Evolutionary conservation across 192 early-diverging fungal genomes (phyloP).

Genomic region (Coemansia sp.): DNA sequence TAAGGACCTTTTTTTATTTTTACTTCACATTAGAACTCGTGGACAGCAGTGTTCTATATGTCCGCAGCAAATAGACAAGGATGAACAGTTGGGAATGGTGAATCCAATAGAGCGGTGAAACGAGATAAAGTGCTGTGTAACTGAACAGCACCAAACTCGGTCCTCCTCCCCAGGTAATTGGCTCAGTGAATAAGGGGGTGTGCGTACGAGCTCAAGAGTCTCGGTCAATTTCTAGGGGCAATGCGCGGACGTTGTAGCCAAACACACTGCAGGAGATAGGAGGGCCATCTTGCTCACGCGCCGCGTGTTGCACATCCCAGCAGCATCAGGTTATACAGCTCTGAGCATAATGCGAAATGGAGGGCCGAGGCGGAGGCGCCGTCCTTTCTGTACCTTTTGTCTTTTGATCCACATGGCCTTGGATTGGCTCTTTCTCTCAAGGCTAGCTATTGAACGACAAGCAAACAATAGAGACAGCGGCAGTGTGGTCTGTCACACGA

Average conservation of each 20-base stretch:
- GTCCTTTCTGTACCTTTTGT: not conserved
- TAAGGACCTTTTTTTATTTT: not conserved
- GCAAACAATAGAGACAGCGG: not conserved
- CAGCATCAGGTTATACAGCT: slow-evolving; percentile 8
- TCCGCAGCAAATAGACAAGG: not conserved
- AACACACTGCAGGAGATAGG: not conserved
- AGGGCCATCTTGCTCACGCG: slow-evolving; percentile 4
- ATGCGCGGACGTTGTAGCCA: slow-evolving; percentile 4
- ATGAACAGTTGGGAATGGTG: not conserved
- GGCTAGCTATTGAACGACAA: not conserved
- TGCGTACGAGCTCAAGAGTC: not conserved
- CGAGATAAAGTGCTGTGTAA: not conserved
- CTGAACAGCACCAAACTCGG: not conserved
- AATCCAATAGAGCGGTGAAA: not conserved
- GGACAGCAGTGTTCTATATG: not conserved
- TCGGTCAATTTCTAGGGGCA: slow-evolving; percentile 9
- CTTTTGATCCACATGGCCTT: not conserved
- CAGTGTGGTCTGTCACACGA: slow-evolving; percentile 8
- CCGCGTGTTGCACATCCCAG: slow-evolving; percentile 10
- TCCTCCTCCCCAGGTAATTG: not conserved
- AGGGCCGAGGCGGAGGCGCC: not conserved
- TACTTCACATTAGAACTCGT: not conserved
- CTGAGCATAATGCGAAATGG: not conserved
- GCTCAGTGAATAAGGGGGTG: not conserved
- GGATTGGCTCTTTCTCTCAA: not conserved